These are phyloP conservation scores for Microglena sp. DNA, from an alignment of 139 green algal genomes.

Conservation along the genomic window DNA sequence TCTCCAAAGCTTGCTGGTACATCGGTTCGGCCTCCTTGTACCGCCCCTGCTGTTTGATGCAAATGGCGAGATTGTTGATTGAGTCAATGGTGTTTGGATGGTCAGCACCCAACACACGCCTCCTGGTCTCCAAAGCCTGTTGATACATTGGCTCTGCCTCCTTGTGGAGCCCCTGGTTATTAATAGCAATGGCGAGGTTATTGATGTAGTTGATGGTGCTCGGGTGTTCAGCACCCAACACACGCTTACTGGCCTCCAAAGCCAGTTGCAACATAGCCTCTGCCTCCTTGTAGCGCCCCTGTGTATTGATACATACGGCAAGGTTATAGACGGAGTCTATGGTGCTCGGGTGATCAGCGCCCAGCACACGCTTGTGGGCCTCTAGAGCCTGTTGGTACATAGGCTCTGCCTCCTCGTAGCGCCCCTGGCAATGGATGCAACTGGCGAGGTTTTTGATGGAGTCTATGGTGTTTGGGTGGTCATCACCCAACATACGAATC, in stretches of 20 bases:
- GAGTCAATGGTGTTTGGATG: background rate
- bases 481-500: constrained; percentile 5
- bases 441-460: constrained; percentile 10
- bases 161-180: background rate
- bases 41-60: too few relatives aligned
- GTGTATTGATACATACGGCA: constrained; percentile 8
- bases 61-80: constrained; percentile 4
- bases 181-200: background rate
- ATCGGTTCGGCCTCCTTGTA: constrained; percentile 9
- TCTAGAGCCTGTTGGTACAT: constrained; percentile 9
- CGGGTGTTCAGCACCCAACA: constrained; percentile 3
- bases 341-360: constrained; percentile 7
- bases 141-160: constrained; percentile 7
- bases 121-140: background rate
- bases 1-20: constrained; percentile 11
- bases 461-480: constrained; percentile 7
- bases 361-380: background rate
- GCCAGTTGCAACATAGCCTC: constrained; percentile 11
- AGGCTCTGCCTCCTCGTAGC: too few relatives aligned
- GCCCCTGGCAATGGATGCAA: too few relatives aligned
- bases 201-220: background rate
- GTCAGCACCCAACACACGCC: constrained; percentile 1
- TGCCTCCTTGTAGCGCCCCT: constrained; percentile 14
- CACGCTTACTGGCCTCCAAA: constrained; percentile 9
- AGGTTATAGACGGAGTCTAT: constrained; percentile 11